Evolutionary conservation across 192 early-diverging fungal genomes (phyloP).

Genomic region (Coemansia sp.): DNA sequence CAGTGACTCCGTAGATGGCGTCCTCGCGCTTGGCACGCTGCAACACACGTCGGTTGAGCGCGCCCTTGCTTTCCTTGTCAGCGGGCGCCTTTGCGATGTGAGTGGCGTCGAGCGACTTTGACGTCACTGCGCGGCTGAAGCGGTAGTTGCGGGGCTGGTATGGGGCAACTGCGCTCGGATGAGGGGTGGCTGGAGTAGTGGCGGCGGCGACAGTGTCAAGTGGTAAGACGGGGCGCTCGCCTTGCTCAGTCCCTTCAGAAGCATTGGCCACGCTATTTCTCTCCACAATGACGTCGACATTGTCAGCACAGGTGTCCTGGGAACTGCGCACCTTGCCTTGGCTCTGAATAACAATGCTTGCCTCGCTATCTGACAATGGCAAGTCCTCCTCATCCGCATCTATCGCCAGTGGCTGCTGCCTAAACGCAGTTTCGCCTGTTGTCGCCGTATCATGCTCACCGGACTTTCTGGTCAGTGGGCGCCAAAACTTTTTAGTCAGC

Average conservation of each 20-base stretch:
- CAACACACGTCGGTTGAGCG: constrained; percentile 35
- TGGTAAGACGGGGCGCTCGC: not conserved
- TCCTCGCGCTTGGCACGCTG: constrained; percentile 45
- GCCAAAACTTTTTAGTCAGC: constrained; percentile 30
- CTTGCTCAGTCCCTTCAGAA: not conserved
- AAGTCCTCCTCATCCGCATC: not conserved
- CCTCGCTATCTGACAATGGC: not conserved
- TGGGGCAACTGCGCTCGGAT: constrained; percentile 2
- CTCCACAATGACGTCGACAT: not conserved
- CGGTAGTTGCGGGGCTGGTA: constrained; percentile 5
- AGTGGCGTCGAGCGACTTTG: constrained; percentile 42
- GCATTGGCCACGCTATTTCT: not conserved
- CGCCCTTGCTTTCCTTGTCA: not conserved
- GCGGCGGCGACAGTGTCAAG: not conserved
- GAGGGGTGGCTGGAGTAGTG: not conserved
- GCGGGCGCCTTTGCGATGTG: constrained; percentile 5
- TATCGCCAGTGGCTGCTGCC: constrained; percentile 3
- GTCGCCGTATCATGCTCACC: not conserved
- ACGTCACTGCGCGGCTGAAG: constrained; percentile 15
- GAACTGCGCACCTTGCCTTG: constrained; percentile 1
- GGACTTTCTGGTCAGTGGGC: constrained; percentile 27
- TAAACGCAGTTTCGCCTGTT: not conserved
- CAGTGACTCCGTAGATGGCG: constrained; percentile 15
- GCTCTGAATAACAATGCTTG: not conserved
- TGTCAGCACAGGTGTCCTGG: constrained; percentile 9